Base-by-base conservation (phyloP, 2,329 filamentous ascomycete genomes). In the Amylocarpus encephaloides region DNA sequence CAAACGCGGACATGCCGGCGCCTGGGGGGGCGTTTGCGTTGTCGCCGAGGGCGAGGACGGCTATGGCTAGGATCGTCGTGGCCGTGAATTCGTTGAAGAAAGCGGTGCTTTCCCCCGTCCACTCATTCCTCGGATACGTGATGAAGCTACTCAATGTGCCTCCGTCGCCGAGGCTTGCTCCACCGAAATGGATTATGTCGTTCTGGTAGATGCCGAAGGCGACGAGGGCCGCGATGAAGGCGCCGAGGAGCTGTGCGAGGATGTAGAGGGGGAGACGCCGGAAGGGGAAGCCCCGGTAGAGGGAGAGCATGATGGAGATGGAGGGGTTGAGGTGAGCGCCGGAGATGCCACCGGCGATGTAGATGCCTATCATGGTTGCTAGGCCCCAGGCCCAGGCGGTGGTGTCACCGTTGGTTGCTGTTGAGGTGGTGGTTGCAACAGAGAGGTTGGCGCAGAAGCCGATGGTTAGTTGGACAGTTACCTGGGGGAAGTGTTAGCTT, bases 271-370 rank as follows among this genome's bases (percentile, higher is more conserved):
- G 66, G 26, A 76, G 70, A 62, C 77, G 74, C 10, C 68, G 62
- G 56, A 74, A 72, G 0, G 77, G 77, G 29, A 80, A 77, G 2
- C 74, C 74, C 39, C 75, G 72, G 57, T 70, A 77, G 54, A 74
- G 68, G 63, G 67, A 73, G 11, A 73, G 62, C 64, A 73, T 69
- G 3, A 69, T 61, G 2, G 71, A 72, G 30, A 74, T 66, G 7
- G 67, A 63, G 0, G 71, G 72, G 44, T 73, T 73, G 15, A 74
- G 63, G 47, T 74, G 71, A 2, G 70, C 72, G 46, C 72, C 71
- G 4, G 71, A 73, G 15, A 73, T 68, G 48, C 71, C 72, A 67
- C 71, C 71, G 16, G 68, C 71, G 33, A 74, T 68, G 51, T 73
- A 73, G 54, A 74, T 73, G 9, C 64, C 72, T 30, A 72, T 66